These are phyloP conservation scores for Trypethelium eluteriae DNA, from an alignment of 495 filamentous ascomycete genomes.

Conservation along the genomic window DNA sequence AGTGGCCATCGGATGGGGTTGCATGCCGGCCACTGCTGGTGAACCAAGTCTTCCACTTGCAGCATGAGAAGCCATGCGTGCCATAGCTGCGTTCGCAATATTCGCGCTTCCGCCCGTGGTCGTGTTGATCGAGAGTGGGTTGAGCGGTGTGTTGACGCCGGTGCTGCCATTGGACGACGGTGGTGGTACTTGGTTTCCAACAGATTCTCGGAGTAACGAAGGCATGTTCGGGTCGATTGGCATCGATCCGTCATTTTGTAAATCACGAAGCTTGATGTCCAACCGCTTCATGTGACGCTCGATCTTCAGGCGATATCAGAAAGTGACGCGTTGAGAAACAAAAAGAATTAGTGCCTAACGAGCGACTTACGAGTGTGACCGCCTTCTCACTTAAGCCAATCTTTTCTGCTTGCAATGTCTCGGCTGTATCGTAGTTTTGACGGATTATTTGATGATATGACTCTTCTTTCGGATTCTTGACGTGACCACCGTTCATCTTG, in stretches of 20 bases:
- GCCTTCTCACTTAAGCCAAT: slow-evolving; percentile 70
- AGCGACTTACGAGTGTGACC: slow-evolving; percentile 46
- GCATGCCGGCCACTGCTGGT: slow-evolving; percentile 20
- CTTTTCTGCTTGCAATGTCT: slow-evolving; percentile 81
- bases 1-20: slow-evolving; percentile 17
- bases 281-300: slow-evolving; percentile 85
- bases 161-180: slow-evolving; percentile 41
- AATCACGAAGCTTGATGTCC: slow-evolving; percentile 75
- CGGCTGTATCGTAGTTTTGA: slow-evolving; percentile 61
- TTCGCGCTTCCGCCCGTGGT: slow-evolving; percentile 26
- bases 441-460: slow-evolving; percentile 60
- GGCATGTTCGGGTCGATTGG: slow-evolving; percentile 68
- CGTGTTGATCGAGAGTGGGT: slow-evolving; percentile 35
- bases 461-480: slow-evolving; percentile 80
- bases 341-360: neutral
- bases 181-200: slow-evolving; percentile 47
- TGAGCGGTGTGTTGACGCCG: slow-evolving; percentile 41
- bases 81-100: slow-evolving; percentile 33
- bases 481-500: slow-evolving; percentile 71
- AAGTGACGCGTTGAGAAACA: neutral
- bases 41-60: slow-evolving; percentile 15
- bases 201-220: slow-evolving; percentile 59
- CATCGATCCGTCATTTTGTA: slow-evolving; percentile 74
- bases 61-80: slow-evolving; percentile 31
- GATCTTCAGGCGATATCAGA: slow-evolving; percentile 34